Evolutionary conservation across 441 rosid species (phyloP), one percentile per base, ranked within the genome.

Genomic region (Breynia disticha): DNA sequence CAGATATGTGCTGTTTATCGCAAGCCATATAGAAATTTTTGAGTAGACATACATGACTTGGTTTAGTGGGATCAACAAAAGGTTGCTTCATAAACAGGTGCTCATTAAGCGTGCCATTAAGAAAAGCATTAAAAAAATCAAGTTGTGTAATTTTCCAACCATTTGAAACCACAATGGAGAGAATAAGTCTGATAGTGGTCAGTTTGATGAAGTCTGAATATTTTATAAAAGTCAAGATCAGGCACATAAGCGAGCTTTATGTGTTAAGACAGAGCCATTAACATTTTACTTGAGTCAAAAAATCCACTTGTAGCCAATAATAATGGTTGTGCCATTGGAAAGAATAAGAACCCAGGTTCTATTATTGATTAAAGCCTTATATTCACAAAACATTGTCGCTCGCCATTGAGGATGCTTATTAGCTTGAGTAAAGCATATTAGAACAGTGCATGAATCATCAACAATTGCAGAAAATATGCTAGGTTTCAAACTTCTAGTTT

Each of bases 331-430:
- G 16, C 21, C 10, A 2, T 7, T 50, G 1, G 11, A 13, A 21
- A 51, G 60, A 15, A 56, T 46, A 14, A 43, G 21, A 43, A 16
- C 39, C 43, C 42, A 56, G 12, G 5, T 56, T 15, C n/a, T 12
- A 44, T 56, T 56, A 3, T 43, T 21, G 4, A 12, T 2, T 38
- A 56, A 3, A 11, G 42, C 22, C 10, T 39, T n/a, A 17, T 7
- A 5, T 41, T 54, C 16, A 12, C 19, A 4, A 19, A 3, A 3
- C 18, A 19, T 54, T 4, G 32, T 10, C 2, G 20, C 15, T 7
- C 7, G 0, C 32, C 7, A 51, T 3, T 15, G 13, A 22, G 18
- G 55, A 15, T 51, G 15, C 17, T 51, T 12, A 51, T 16, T 5
- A 51, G 42, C 15, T 1, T 22, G 16, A 14, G 14, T 16, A 22